Conservation (phyloP, 2,329 filamentous ascomycete genomes). For the Cladophialophora immunda region DNA sequence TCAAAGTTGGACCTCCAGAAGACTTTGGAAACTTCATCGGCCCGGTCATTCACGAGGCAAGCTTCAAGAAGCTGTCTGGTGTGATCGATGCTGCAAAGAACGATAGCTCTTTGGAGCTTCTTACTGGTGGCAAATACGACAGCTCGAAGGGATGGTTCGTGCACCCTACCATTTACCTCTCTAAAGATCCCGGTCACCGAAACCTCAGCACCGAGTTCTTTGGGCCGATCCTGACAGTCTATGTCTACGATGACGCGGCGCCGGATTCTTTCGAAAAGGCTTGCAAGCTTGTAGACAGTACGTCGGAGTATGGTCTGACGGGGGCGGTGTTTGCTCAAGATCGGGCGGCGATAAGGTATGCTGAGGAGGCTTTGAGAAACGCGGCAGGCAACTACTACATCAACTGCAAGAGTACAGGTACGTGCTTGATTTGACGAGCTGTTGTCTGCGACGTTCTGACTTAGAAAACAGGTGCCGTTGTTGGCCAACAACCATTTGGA, state of each 20-base stretch:
- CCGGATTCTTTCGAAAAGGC: slow-evolving; percentile 62
- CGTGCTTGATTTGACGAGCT: slow-evolving; percentile 31
- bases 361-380: slow-evolving; percentile 76
- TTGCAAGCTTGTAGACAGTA: slow-evolving; percentile 72
- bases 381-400: slow-evolving; percentile 85
- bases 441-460: slow-evolving; percentile 11
- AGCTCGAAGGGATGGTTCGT: slow-evolving; percentile 77
- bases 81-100: slow-evolving; percentile 77
- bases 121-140: slow-evolving; percentile 77
- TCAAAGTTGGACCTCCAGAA: slow-evolving; percentile 72
- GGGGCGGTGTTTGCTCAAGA: slow-evolving; percentile 79
- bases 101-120: slow-evolving; percentile 71
- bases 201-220: slow-evolving; percentile 79
- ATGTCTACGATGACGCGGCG: slow-evolving; percentile 75
- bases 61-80: slow-evolving; percentile 76
- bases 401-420: slow-evolving; percentile 76
- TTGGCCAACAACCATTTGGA: slow-evolving; percentile 62
- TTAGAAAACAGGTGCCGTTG: slow-evolving; percentile 48
- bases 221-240: slow-evolving; percentile 73
- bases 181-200: slow-evolving; percentile 72
- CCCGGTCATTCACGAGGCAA: slow-evolving; percentile 78
- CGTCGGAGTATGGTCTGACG: slow-evolving; percentile 80
- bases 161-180: slow-evolving; percentile 77
- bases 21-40: slow-evolving; percentile 77
- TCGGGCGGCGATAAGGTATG: slow-evolving; percentile 69